A percentile compares a stretch with the other conserved stretches of the same genome.
phyloP scores from a whole-genome alignment of 1,284 basidiomycete species.

The Apiotrichum brassicae region DNA sequence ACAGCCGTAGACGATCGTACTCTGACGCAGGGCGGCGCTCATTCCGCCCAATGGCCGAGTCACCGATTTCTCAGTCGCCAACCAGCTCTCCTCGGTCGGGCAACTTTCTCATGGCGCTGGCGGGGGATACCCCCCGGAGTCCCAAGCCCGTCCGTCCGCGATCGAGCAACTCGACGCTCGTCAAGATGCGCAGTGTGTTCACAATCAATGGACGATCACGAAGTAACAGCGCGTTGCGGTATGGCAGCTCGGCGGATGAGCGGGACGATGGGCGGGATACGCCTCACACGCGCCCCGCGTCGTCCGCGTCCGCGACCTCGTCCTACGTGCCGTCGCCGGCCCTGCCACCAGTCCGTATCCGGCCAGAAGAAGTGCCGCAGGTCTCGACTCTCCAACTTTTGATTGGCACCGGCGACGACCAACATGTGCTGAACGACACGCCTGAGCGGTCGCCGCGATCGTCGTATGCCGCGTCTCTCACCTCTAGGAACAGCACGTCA shows the following conservation, averaged over 20 bases:
- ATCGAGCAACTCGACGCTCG: slow-evolving; percentile 37
- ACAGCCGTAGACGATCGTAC: slow-evolving; percentile 9
- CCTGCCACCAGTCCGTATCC: slow-evolving; percentile 13
- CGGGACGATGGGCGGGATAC: slow-evolving; percentile 7
- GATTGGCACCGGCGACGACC: slow-evolving; percentile 15
- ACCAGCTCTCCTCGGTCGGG: not conserved
- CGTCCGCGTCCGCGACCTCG: slow-evolving; percentile 21
- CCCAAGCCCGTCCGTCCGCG: slow-evolving; percentile 19
- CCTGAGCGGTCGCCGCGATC: slow-evolving; percentile 27
- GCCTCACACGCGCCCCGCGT: slow-evolving; percentile 6
- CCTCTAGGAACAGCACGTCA: slow-evolving; percentile 10
- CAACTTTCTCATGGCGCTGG: not conserved
- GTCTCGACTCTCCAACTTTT: slow-evolving; percentile 19
- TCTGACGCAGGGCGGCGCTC: slow-evolving; percentile 11
- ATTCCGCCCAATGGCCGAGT: not conserved
- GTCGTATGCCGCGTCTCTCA: slow-evolving; percentile 22
- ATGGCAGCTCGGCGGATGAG: slow-evolving; percentile 29
- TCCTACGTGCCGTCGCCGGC: slow-evolving; percentile 25
- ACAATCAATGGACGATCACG: slow-evolving; percentile 24
- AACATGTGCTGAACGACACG: slow-evolving; percentile 18
- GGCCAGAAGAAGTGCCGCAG: slow-evolving; percentile 19
- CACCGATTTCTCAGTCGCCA: not conserved
- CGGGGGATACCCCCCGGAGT: not conserved
- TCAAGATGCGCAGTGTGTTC: slow-evolving; percentile 37
- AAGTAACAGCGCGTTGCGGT: slow-evolving; percentile 29